Evolutionary conservation across 2,329 filamentous ascomycete genomes (phyloP).

Genomic region (Microdochium nivale): DNA sequence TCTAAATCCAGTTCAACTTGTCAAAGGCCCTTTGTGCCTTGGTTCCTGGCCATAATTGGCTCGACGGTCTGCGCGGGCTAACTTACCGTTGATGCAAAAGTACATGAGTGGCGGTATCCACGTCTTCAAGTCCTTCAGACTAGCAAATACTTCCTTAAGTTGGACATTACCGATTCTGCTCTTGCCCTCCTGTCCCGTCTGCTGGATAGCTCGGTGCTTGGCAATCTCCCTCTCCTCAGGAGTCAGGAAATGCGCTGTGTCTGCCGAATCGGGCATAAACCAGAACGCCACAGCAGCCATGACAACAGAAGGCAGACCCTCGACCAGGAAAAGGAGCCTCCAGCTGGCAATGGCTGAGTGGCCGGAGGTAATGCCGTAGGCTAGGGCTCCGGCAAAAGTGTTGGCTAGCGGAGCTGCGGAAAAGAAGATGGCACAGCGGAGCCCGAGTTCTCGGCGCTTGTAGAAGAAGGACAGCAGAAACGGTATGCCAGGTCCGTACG

Average conservation of each 20-base stretch:
- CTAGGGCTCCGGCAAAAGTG: constrained; percentile 59
- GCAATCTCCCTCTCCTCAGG: constrained; percentile 51
- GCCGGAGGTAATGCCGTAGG: constrained; percentile 60
- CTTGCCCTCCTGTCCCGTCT: constrained; percentile 40
- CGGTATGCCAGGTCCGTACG: constrained; percentile 21
- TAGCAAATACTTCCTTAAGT: constrained; percentile 35
- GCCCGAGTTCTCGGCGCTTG: constrained; percentile 33
- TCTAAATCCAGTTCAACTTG: too few species aligned
- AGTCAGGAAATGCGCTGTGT: constrained; percentile 43
- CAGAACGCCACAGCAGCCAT: constrained; percentile 19
- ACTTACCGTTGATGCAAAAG: constrained; percentile 30
- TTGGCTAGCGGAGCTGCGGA: constrained; percentile 55
- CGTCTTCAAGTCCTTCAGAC: constrained; percentile 38
- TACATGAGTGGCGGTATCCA: constrained; percentile 36
- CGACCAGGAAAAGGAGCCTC: constrained; percentile 24
- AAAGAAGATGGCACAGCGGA: constrained; percentile 24
- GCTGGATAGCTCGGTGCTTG: constrained; percentile 39
- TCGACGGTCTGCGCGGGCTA: constrained; percentile 7
- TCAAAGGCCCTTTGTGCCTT: too few species aligned
- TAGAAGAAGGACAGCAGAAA: constrained; percentile 27
- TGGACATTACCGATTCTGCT: constrained; percentile 36
- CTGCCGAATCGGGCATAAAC: constrained; percentile 34
- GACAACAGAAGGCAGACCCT: constrained; percentile 23
- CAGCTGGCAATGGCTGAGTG: constrained; percentile 40
- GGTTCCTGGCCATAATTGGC: too few species aligned